These are phyloP conservation scores for Piper longum DNA, from an alignment of 164 flowering plant genomes.

Conservation along the genomic window DNA sequence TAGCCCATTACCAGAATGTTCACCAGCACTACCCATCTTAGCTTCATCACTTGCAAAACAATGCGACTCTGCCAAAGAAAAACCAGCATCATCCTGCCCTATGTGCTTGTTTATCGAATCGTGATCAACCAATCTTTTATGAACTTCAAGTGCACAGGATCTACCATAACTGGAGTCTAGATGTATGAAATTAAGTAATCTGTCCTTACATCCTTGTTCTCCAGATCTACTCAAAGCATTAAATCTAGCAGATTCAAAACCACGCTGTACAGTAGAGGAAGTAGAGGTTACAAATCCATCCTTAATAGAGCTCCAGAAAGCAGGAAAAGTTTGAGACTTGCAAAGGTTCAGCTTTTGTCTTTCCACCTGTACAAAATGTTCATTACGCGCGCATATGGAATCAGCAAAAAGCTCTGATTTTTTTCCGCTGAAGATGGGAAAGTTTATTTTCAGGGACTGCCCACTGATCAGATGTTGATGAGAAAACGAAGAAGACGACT, in stretches of 20 bases:
- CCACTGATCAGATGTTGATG: neutral
- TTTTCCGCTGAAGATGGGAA: neutral
- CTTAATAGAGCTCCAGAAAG: slow-evolving; percentile 7
- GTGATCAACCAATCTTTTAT: slow-evolving; percentile 3
- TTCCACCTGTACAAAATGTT: slow-evolving; percentile 1
- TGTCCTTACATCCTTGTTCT: slow-evolving; percentile 6
- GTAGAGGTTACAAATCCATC: slow-evolving; percentile 10
- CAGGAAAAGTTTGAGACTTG: neutral
- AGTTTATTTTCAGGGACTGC: slow-evolving; percentile 5
- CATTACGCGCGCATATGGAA: slow-evolving; percentile 3
- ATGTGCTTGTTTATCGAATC: slow-evolving; percentile 1
- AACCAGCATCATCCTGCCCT: neutral
- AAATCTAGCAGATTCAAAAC: slow-evolving; percentile 1
- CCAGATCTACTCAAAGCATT: slow-evolving; percentile 6
- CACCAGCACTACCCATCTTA: slow-evolving; percentile 3
- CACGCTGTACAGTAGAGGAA: slow-evolving; percentile 5
- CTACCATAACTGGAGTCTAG: slow-evolving; percentile 6
- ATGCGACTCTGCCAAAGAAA: neutral
- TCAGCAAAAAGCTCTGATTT: slow-evolving; percentile 7
- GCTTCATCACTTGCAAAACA: slow-evolving; percentile 1
- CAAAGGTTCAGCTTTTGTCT: neutral
- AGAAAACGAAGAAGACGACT: neutral
- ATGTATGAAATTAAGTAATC: slow-evolving; percentile 5
- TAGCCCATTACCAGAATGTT: slow-evolving; percentile 9
- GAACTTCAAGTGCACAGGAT: slow-evolving; percentile 11